These are phyloP conservation scores for Lithospermum erythrorhizon DNA, from an alignment of 257 asterid species.

Conservation along the genomic window DNA sequence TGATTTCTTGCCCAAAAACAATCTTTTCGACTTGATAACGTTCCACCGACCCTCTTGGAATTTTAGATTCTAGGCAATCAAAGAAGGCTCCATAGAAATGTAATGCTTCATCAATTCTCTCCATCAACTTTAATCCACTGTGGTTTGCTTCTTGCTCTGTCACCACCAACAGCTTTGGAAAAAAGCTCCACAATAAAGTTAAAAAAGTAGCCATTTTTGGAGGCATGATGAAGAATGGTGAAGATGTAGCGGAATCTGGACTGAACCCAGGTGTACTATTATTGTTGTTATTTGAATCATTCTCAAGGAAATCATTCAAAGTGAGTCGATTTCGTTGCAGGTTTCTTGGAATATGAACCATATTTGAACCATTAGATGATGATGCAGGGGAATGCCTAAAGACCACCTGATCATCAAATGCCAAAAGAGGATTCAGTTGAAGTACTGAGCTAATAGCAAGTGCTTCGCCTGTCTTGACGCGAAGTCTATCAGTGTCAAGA, in stretches of 20 bases:
- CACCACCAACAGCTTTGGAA: slow-evolving; percentile 54
- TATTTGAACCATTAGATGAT: slow-evolving; percentile 13
- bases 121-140: slow-evolving; percentile 37
- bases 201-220: slow-evolving; percentile 36
- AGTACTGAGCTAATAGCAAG: slow-evolving; percentile 50
- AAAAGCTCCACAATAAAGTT: slow-evolving; percentile 36
- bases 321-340: slow-evolving; percentile 28
- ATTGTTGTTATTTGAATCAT: slow-evolving; percentile 20
- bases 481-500: slow-evolving; percentile 44
- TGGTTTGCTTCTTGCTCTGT: slow-evolving; percentile 72
- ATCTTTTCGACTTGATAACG: slow-evolving; percentile 52
- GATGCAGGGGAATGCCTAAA: slow-evolving; percentile 20
- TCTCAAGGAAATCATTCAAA: slow-evolving; percentile 42
- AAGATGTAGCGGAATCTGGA: slow-evolving; percentile 33
- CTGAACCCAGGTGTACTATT: slow-evolving; percentile 18
- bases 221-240: slow-evolving; percentile 19
- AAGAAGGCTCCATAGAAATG: slow-evolving; percentile 58
- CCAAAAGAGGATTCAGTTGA: slow-evolving; percentile 47
- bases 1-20: slow-evolving; percentile 59
- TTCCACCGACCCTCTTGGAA: slow-evolving; percentile 37
- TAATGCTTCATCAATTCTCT: slow-evolving; percentile 46
- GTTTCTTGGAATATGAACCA: slow-evolving; percentile 18
- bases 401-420: slow-evolving; percentile 32
- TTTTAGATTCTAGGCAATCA: slow-evolving; percentile 61
- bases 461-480: slow-evolving; percentile 67